These are phyloP conservation scores for Solanum chmielewskii DNA, from an alignment of 257 asterid genomes.

Conservation along the genomic window DNA sequence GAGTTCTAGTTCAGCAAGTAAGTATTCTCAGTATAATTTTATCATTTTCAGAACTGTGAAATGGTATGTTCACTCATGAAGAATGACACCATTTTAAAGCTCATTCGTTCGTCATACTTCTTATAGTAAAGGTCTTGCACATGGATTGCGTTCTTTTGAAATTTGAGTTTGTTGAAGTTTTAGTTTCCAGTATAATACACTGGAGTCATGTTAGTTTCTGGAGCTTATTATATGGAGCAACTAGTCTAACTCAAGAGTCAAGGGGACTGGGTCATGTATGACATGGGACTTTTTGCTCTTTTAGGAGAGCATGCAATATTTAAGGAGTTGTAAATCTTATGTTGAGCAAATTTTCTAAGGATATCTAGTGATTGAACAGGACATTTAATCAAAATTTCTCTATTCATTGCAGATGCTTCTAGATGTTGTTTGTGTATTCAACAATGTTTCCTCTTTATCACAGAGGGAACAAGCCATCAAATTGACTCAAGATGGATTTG, in stretches of 20 bases:
- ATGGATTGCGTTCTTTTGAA: neutral
- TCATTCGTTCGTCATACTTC: neutral
- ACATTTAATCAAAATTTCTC: neutral
- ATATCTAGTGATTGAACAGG: neutral
- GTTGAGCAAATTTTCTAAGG: neutral
- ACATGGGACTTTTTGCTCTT: neutral
- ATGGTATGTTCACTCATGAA: neutral
- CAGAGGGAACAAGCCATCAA: constrained; percentile 63
- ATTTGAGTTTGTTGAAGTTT: neutral
- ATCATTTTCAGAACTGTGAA: neutral
- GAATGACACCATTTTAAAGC: neutral
- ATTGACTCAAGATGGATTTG: constrained; percentile 60
- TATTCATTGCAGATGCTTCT: constrained; percentile 50
- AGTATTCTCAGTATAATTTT: neutral
- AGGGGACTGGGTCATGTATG: neutral
- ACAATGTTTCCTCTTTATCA: constrained; percentile 50
- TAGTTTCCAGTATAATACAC: neutral
- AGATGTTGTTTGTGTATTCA: constrained; percentile 58
- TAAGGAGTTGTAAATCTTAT: neutral
- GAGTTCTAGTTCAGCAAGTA: constrained; percentile 90
- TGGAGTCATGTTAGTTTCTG: neutral
- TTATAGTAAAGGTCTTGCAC: neutral
- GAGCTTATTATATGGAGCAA: neutral
- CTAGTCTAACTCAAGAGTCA: neutral
- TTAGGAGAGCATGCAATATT: neutral